These are phyloP conservation scores for Aspergillus oerlinghausenensis DNA, from an alignment of 2,329 filamentous ascomycete genomes.

Conservation along the genomic window DNA sequence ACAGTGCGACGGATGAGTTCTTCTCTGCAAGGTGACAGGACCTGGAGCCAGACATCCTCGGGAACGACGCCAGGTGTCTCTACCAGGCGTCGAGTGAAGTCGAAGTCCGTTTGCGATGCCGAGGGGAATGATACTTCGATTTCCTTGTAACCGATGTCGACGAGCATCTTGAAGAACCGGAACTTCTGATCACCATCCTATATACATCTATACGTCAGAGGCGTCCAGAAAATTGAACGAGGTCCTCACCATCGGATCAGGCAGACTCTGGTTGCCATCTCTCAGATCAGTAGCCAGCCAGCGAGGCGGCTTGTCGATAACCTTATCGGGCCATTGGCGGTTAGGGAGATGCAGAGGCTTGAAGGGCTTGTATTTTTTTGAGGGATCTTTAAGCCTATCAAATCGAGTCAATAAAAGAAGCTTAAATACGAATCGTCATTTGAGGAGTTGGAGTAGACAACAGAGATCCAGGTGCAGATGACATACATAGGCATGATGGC, in stretches of 20 bases:
- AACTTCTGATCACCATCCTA: conserved; percentile 94
- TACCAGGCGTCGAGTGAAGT: conserved; percentile 83
- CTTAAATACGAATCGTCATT: background rate
- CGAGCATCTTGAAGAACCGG: conserved; percentile 90
- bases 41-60: conserved; percentile 87
- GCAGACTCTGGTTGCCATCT: conserved; percentile 90
- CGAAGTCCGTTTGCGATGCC: conserved; percentile 90
- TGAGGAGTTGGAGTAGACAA: conserved; percentile 1
- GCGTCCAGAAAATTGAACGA: background rate
- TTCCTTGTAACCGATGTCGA: conserved; percentile 91
- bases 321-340: conserved; percentile 73
- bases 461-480: background rate
- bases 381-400: conserved; percentile 46
- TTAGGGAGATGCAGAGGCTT: conserved; percentile 47
- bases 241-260: conserved; percentile 77
- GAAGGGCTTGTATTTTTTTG: conserved; percentile 45
- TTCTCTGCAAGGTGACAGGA: conserved; percentile 84
- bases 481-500: conserved; percentile 37
- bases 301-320: conserved; percentile 75
- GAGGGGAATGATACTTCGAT: conserved; percentile 96
- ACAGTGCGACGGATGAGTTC: conserved; percentile 88
- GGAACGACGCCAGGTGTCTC: conserved; percentile 78
- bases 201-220: background rate
- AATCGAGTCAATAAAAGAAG: conserved; percentile 6
- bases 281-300: conserved; percentile 87